A percentile compares a stretch with the other conserved stretches of the same genome.
These are phyloP conservation scores for Aspergillus thermomutatus DNA, from an alignment of 2,329 filamentous ascomycete species.

Conservation along the genomic window DNA sequence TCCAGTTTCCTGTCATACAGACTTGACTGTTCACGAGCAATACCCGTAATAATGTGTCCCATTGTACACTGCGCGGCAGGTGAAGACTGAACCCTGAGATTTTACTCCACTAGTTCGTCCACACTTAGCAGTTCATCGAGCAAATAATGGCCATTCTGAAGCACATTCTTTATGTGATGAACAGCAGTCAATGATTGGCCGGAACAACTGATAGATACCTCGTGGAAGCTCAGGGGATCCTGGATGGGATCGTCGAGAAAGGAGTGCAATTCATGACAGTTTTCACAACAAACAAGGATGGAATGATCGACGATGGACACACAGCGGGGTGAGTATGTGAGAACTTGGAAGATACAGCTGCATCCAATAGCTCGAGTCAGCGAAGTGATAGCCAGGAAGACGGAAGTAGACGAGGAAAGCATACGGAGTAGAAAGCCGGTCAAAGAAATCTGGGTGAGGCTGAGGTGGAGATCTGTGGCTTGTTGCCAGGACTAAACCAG, in stretches of 20 bases:
- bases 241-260: background rate
- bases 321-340: background rate
- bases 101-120: background rate
- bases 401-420: background rate
- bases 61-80: background rate
- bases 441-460: background rate
- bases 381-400: background rate
- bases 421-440: background rate
- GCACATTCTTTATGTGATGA: background rate
- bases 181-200: background rate
- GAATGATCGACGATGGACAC: background rate
- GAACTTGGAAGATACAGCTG: background rate
- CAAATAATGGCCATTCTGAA: background rate
- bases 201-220: background rate
- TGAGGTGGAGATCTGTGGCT: background rate
- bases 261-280: background rate
- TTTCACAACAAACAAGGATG: background rate
- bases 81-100: background rate
- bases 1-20: background rate
- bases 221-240: background rate
- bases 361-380: background rate
- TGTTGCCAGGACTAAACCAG: background rate
- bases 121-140: background rate
- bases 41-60: background rate
- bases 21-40: background rate